phyloP scores from a whole-genome alignment of 106 monocot species.

The Dendrobium nobile region DNA sequence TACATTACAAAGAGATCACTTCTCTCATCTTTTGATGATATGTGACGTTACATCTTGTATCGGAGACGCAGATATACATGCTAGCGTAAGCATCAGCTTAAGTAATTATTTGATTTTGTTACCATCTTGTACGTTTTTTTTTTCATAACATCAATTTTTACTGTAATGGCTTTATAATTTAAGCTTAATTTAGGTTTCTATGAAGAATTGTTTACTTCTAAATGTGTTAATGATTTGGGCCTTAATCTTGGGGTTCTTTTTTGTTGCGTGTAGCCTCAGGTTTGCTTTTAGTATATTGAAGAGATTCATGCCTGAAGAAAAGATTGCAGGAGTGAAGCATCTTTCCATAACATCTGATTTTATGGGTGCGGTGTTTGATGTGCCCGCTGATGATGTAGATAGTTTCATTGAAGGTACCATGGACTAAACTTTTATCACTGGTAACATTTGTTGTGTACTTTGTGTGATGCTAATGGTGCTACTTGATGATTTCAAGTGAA shows the following conservation, averaged over 20 bases:
- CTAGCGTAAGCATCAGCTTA: slow-evolving; percentile 36
- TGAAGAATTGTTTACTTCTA: too few species aligned
- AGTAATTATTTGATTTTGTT: slow-evolving; percentile 13
- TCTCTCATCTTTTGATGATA: slow-evolving; percentile 81
- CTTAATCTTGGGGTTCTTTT: not conserved
- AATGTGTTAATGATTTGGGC: not conserved
- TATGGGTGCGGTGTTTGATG: slow-evolving; percentile 90
- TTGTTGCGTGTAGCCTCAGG: slow-evolving; percentile 16
- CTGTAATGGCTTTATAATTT: not conserved
- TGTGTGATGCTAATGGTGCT: not conserved
- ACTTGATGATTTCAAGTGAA: not conserved
- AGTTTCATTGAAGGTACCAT: slow-evolving; percentile 64
- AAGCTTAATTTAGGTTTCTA: too few species aligned
- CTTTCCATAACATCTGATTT: slow-evolving; percentile 82
- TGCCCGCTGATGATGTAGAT: slow-evolving; percentile 63
- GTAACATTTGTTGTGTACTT: not conserved
- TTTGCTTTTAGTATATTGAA: slow-evolving; percentile 67
- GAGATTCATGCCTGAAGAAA: slow-evolving; percentile 84
- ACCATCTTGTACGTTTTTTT: not conserved
- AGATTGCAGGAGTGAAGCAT: slow-evolving; percentile 58
- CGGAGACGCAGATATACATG: slow-evolving; percentile 37
- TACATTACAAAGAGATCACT: slow-evolving; percentile 91
- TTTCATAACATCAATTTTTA: not conserved
- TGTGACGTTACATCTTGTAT: slow-evolving; percentile 71
- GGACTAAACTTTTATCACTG: not conserved